Evolutionary conservation across 2,329 filamentous ascomycete species (phyloP), one percentile per base, ranked within the genome.

Genomic region (Trichoderma atrobrunneum): DNA sequence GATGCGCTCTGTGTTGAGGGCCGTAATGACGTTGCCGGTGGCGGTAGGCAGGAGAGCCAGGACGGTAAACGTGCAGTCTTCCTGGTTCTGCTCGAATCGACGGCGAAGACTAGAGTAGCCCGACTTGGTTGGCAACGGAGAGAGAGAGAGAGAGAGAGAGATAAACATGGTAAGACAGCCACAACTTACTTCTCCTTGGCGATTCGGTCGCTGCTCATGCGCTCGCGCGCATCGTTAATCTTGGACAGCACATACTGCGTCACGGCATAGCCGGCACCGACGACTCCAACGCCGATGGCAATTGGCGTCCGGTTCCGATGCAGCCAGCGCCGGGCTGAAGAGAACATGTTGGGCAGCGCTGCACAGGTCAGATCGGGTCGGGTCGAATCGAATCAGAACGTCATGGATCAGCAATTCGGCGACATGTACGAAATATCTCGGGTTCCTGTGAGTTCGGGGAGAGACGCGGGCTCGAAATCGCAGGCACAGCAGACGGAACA

Each of bases 11-110:
- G 97, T 97, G 68, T 97, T 93, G 77, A 98, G 89, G 36, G 92
- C 91, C 76, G 93, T 91, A 78, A 98, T 86, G 77, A 99, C 92
- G 80, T 97, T 95, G 76, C 96, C 90, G 28, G 95, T 95, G 7
- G 94, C 93, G 39, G 95, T 97, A 5, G 96, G 96, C 11, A 99
- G 88, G 70, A 99, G 90, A 34, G 95, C 96, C n/a, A 98, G 90
- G 59, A 98, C 94, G 48, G 96, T 99, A 81, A 97, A 98, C 62
- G 95, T 98, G 84, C 96, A 99, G 83, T 99, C 96, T 80, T 97
- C 95, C 81, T 99, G 96, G 82, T 99, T 99, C 83, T 99, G 96
- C 82, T 98, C 94, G 84, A 99, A 99, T 79, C 96, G 93, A 72
- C 96, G 92, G 66, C 95, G 94, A 74, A 99, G 89, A 82, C 95